Evolutionary conservation across 1,284 basidiomycete genomes (phyloP).

Genomic region (Cystobasidium pallidum): DNA sequence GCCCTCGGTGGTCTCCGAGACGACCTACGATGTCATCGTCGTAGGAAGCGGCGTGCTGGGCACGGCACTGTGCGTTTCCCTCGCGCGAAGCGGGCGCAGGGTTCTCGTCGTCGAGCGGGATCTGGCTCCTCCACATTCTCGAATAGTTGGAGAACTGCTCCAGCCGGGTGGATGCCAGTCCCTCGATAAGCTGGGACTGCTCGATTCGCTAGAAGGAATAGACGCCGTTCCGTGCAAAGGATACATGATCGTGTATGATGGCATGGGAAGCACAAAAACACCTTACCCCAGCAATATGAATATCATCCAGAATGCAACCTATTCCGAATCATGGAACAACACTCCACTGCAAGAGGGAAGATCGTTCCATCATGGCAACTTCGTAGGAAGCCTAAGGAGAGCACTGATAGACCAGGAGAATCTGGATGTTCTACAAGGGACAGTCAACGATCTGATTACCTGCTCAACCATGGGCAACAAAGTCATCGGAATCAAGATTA

Average conservation of each 20-base stretch:
- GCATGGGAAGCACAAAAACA: constrained; percentile 67
- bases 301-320: constrained; percentile 8
- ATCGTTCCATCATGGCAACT: constrained; percentile 92
- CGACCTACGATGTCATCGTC: constrained; percentile 63
- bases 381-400: constrained; percentile 76
- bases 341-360: constrained; percentile 62
- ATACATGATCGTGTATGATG: constrained; percentile 77
- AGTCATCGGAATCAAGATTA: constrained; percentile 68
- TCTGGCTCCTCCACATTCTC: constrained; percentile 79
- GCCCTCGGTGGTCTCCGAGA: constrained; percentile 6
- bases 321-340: constrained; percentile 58
- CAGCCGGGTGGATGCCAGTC: constrained; percentile 90
- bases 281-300: constrained; percentile 71
- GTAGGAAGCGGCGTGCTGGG: constrained; percentile 90
- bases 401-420: constrained; percentile 63
- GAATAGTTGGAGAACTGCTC: constrained; percentile 95
- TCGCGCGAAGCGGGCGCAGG: constrained; percentile 58
- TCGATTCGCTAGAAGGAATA: constrained; percentile 75
- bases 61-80: constrained; percentile 64
- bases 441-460: constrained; percentile 73
- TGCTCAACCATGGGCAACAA: constrained; percentile 62
- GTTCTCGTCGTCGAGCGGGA: constrained; percentile 85
- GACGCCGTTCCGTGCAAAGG: constrained; percentile 84
- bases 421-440: constrained; percentile 79
- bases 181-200: constrained; percentile 74